Evolutionary conservation across 139 green algal genomes (phyloP).

Genomic region (Volvox reticuliferus): DNA sequence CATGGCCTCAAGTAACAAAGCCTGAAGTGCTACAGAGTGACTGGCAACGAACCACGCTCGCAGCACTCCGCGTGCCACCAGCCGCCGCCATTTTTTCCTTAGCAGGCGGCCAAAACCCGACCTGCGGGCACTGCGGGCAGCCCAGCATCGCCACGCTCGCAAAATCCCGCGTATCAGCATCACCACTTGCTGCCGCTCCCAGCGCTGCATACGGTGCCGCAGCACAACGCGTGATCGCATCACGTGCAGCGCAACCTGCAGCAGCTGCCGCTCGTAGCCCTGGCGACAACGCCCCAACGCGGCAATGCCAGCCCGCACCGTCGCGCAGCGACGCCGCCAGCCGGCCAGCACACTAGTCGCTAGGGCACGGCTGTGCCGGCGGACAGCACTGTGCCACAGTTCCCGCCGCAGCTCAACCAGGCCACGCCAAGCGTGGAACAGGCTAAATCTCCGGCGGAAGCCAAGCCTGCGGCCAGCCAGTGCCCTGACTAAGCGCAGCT

Average conservation of each 20-base stretch:
- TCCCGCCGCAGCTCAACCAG: not conserved
- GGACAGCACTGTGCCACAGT: not conserved
- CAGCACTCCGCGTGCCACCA: constrained; percentile 21
- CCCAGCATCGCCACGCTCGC: not conserved
- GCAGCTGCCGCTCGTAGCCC: not conserved
- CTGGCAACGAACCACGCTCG: constrained; percentile 1
- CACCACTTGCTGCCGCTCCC: not conserved
- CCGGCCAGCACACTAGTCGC: not conserved
- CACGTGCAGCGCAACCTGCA: not conserved
- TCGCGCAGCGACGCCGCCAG: constrained; percentile 10
- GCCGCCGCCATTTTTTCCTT: not conserved
- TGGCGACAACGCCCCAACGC: not conserved
- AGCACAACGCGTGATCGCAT: not conserved
- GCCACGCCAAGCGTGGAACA: not conserved
- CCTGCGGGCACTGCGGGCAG: not conserved
- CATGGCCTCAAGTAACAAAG: constrained; percentile 14
- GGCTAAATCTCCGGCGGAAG: not conserved
- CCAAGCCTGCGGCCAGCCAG: not conserved
- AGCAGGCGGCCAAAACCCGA: not conserved
- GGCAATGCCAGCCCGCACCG: not conserved
- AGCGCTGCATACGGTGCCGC: too few species aligned
- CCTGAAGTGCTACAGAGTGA: not conserved
- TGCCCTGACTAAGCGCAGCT: not conserved
- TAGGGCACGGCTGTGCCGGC: not conserved
- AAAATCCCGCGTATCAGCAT: not conserved